Evolutionary conservation across 768 basidiomycete species (phyloP).

Genomic region (Postia placenta): DNA sequence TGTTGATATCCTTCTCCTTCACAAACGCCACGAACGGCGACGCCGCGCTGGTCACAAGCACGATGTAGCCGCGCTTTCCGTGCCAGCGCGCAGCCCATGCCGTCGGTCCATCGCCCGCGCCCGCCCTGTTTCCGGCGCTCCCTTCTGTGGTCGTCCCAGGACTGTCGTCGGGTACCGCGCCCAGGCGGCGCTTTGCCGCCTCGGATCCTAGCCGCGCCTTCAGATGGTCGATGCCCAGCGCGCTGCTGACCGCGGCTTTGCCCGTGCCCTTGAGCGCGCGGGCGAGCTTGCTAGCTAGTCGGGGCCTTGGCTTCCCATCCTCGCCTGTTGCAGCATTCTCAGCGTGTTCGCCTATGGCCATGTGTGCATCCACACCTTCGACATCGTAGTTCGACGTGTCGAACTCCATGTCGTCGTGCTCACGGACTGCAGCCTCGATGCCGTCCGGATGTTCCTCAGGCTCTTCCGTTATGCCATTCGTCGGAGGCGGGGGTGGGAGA

Average conservation of each 20-base stretch:
- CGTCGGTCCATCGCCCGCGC: slow-evolving; percentile 24
- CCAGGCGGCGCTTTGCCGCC: slow-evolving; percentile 24
- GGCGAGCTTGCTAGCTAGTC: slow-evolving; percentile 14
- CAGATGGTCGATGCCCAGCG: slow-evolving; percentile 25
- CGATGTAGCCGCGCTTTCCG: slow-evolving; percentile 25
- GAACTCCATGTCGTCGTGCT: slow-evolving; percentile 12
- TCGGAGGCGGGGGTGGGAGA: slow-evolving; percentile 30
- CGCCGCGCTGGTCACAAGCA: slow-evolving; percentile 25
- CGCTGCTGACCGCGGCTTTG: slow-evolving; percentile 22
- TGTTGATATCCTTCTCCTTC: slow-evolving; percentile 10
- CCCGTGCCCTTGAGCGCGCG: slow-evolving; percentile 24
- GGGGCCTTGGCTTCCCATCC: slow-evolving; percentile 14
- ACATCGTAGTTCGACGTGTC: slow-evolving; percentile 31
- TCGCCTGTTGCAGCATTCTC: slow-evolving; percentile 36
- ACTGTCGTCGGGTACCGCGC: slow-evolving; percentile 17
- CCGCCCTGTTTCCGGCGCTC: slow-evolving; percentile 5
- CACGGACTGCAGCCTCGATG: slow-evolving; percentile 6
- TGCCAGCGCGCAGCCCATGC: slow-evolving; percentile 23
- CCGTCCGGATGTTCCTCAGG: slow-evolving; percentile 10
- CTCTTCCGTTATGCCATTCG: slow-evolving; percentile 4
- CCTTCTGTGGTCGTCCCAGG: slow-evolving; percentile 5
- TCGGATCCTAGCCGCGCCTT: slow-evolving; percentile 27
- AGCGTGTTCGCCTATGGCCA: slow-evolving; percentile 45
- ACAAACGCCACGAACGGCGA: slow-evolving; percentile 27
- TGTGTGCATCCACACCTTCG: slow-evolving; percentile 26